Base-by-base conservation (phyloP, 2,329 filamentous ascomycete genomes). In the Fusarium sororula region DNA sequence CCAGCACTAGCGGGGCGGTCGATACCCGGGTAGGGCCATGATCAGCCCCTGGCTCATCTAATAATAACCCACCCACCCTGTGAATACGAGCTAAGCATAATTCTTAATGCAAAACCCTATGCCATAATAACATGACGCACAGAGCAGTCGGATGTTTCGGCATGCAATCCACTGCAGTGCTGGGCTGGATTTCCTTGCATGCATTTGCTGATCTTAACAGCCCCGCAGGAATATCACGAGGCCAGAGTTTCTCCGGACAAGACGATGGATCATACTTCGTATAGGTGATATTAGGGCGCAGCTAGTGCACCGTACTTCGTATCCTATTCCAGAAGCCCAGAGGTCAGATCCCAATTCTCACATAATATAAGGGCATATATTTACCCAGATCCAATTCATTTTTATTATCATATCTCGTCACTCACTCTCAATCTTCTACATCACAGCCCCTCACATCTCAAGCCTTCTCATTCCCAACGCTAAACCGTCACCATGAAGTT, bases 401-500 rank as follows among this genome's bases (percentile, higher is more conserved):
- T 32, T 28, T 15, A 15, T 7, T 15, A 24, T 18, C 12, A 39
- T 20, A 50, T 22, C 50, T 48, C 37, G 56, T 41, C 24, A 56
- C 38, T 62, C 41, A 63, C 41, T 55, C 38, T 24, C 30, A 58
- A 20, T 59, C 68, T 22, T 53, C 35, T 30, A 9, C 35, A 37
- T 30, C 56, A 51, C 26, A 30, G 8, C 24, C 22, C 35, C 26
- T 51, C 35, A 37, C 30, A 61, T 11, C 22, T 24, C 22, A n/a
- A 17, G n/a, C 6, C 26, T 56, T 42, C 15, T 22, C 63, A 58
- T n/a, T n/a, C 41, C 22, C 18, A 56, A 32, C n/a, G 55, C 14
- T n/a, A 47, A 59, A 64, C 56, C 65, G 18, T 61, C 75, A 80
- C 28, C 38, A 81, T 81, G 80, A 80, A 81, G 79, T 63, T 77